Base-by-base conservation (phyloP, 768 basidiomycete species). In the Rhodotorula paludigena region DNA sequence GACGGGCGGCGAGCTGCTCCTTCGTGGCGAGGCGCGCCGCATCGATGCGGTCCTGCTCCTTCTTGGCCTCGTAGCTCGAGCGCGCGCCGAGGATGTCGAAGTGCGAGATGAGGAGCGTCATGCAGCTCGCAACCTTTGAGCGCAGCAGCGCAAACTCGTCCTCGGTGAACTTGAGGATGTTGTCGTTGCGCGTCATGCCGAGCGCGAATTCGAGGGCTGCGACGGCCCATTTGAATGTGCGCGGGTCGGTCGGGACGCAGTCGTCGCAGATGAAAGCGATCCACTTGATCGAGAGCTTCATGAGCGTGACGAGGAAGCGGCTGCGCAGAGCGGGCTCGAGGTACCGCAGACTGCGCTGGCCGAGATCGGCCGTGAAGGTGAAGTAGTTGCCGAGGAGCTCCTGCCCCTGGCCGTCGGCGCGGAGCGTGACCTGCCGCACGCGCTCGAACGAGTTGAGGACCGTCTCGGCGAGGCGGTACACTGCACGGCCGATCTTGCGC, bases 201-300 rank as follows among this genome's bases (percentile, higher is more conserved):
- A 90, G 85, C 2, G 92, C 87, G 76, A 92, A 97, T 76, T 96
- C 92, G 38, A 99, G 84, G 4, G 96, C 93, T 64, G 88, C 89
- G 60, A 99, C 92, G 14, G 96, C 93, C 93, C 93, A 98, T 77
- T 89, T 88, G 83, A 99, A 99, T 1, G 92, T 98, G 78, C 87
- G 89, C 64, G 91, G 85, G 78, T 98, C 93, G 41, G 90, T 88
- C 14, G 93, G 92, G 74, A 96, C 90, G 80, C 96, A 99, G 74
- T 93, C 90, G 76, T 97, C 92, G 80, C 92, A 96, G 71, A 98
- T 94, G 82, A 99, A 98, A 51, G 92, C 88, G 41, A 98, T 90
- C 94, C 94, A 99, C 20, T 90, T 89, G 74, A 98, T 97, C 16
- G 93, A 91, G 59, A 98, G 84, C 67, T 86, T 87, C 78, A 93